Evolutionary conservation across 768 basidiomycete species (phyloP), one percentile per base, ranked within the genome.

Genomic region (Suillus subluteus): DNA sequence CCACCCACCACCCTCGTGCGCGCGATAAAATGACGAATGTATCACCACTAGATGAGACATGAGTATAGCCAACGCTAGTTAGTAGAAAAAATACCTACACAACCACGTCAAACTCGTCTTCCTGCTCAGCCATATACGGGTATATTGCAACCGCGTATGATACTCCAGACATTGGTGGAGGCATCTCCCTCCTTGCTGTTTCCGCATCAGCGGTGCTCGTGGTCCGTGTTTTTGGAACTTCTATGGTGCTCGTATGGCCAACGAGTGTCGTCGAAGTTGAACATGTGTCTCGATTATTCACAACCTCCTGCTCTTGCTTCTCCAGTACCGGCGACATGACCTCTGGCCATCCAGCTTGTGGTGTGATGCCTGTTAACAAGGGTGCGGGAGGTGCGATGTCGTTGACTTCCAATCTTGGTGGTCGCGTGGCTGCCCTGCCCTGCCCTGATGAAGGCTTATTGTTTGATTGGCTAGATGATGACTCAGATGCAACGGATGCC

Each of bases 1-100:
- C 98, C 41, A 98, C 93, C 95, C 97, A 99, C 98, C 98, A 99
- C 1, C 98, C 97, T 64, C 96, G 90, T n/a, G 96, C 91, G 63
- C 96, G 89, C 63, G 94, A 94, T 50, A 96, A 81, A 69, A 98
- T 96, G 68, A 97, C 88, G 79, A 96, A 98, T 1, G 95, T 95
- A 73, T 96, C 94, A 48, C 95, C 95, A 18, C 95, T 96, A 66
- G 3, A 63, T 35, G 15, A 64, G 18, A 52, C 2, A 38, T 71
- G 46, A 72, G 68, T 65, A 37, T 67, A 23, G 12, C 4, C 30
- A 37, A 6, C 58, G 21, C 32, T 48, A 4, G 38, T 9, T 13
- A 70, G 40, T 26, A 46, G 48, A 55, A 64, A 65, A 65, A 58
- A 65, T 12, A 85, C 92, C 80, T 78, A 98, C 91, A 99, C 96